Percentiles rank a stretch among this genome's conserved stretches.
Conservation (phyloP, 371 early-diverging fungal species). For the Mucor plumbeus region DNA sequence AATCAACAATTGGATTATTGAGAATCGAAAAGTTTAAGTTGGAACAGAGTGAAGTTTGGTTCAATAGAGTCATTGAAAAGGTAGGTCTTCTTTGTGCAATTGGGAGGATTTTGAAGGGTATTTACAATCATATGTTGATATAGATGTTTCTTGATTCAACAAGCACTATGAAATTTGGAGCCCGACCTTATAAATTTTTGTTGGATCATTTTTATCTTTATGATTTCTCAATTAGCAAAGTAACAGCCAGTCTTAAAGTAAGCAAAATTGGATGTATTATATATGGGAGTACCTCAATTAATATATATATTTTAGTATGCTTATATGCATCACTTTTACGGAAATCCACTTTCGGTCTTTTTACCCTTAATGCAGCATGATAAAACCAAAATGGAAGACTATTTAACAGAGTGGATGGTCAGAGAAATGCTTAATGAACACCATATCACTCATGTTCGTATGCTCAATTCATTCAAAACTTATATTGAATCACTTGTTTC, state of each 20-base stretch:
- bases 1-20: slow-evolving; percentile 69
- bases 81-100: slow-evolving; percentile 26
- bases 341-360: slow-evolving; percentile 84
- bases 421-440: slow-evolving; percentile 41
- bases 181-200: slow-evolving; percentile 73
- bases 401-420: slow-evolving; percentile 38
- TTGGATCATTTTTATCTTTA: slow-evolving; percentile 79
- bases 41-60: slow-evolving; percentile 76
- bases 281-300: no score
- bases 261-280: neutral
- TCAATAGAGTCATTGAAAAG: slow-evolving; percentile 76
- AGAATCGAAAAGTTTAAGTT: slow-evolving; percentile 81
- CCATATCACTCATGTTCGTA: slow-evolving; percentile 70
- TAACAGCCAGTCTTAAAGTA: slow-evolving; percentile 75
- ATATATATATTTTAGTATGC: slow-evolving; percentile 64
- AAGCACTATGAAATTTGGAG: slow-evolving; percentile 66
- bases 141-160: slow-evolving; percentile 65
- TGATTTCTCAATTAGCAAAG: slow-evolving; percentile 77
- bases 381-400: slow-evolving; percentile 32
- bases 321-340: slow-evolving; percentile 86
- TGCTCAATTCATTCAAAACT: slow-evolving; percentile 75
- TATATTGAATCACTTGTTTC: slow-evolving; percentile 55
- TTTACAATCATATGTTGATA: neutral
- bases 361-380: slow-evolving; percentile 36
- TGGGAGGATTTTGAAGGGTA: no score